Evolutionary conservation across 176 grass and related monocot species (phyloP), one percentile per base, ranked within the genome.

Genomic region (Carex littledalei): DNA sequence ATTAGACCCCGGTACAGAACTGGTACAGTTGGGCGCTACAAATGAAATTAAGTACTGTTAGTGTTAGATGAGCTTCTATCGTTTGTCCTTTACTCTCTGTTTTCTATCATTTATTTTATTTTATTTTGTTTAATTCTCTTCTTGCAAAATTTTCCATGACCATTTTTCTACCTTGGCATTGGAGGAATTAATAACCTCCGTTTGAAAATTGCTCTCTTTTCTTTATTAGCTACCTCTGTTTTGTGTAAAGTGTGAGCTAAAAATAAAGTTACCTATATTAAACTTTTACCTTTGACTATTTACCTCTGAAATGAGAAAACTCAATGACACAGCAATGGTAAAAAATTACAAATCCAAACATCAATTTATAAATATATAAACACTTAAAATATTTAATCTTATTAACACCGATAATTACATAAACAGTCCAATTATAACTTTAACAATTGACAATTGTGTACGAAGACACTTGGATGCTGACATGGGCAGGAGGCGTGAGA

Each of bases 41-140:
- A 65, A 83, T 41, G 80, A 82, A 65, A 62, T 29, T 31, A 77
- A 83, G 80, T 63, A 83, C 35, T 67, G 62, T 83, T 83, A 52
- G 13, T 67, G 62, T 83, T 83, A 52, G 13, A 37, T 66, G 59
- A 62, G 20, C 45, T 83, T 83, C 20, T 67, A 29, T 34, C 35
- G 35, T 82, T 82, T 82, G 80, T 83, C 60, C n/a, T 54, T 67
- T 52, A 3, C 41, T 83, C 35, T 53, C 63, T 83, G 41, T 63
- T 83, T 65, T 32, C 58, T 67, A 53, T 65, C 15, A 39, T 17
- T 81, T 81, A n/a, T 81, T 45, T 22, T 31, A 45, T 52, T 83
- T 53, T 67, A 13, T 83, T 83, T 52, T 14, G 16, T 66, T 45
- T n/a, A 43, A 5, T 32, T 35, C 13, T 20, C 8, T 39, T 70